Percentiles rank a stretch among this genome's conserved stretches.
phyloP scores from a whole-genome alignment of 2,329 filamentous ascomycete species.

The Rutstroemia sp. region DNA sequence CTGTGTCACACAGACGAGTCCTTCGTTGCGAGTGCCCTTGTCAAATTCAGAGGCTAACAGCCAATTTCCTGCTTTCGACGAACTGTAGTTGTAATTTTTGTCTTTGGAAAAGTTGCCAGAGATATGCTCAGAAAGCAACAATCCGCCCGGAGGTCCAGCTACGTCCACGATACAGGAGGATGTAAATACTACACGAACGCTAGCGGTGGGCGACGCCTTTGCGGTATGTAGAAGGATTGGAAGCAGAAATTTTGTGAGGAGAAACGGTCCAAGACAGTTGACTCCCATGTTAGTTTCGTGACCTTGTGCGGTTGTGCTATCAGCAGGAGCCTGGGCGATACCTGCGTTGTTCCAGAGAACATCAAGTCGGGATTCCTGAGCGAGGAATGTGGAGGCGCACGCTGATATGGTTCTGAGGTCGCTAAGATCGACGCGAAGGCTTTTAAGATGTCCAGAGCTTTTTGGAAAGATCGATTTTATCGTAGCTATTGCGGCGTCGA shows the following conservation, averaged over 20 bases:
- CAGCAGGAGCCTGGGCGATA: conserved; percentile 26
- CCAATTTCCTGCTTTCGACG: conserved; percentile 16
- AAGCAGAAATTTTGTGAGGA: conserved; percentile 31
- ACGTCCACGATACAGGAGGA: background rate
- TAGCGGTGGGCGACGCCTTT: background rate
- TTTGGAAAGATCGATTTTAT: conserved; percentile 11
- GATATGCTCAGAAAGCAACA: background rate
- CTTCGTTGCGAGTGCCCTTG: conserved; percentile 3
- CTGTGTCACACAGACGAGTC: conserved; percentile 14
- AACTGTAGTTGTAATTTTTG: conserved; percentile 7
- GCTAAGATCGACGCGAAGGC: conserved; percentile 30
- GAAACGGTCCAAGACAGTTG: conserved; percentile 12
- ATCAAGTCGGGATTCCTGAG: conserved; percentile 30
- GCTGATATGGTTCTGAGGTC: conserved; percentile 32
- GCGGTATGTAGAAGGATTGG: conserved; percentile 26
- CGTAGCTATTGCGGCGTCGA: conserved; percentile 27
- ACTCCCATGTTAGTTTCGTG: conserved; percentile 11
- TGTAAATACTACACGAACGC: background rate
- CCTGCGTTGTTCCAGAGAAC: conserved; percentile 33
- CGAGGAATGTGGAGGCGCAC: conserved; percentile 28
- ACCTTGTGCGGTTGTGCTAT: conserved; percentile 7
- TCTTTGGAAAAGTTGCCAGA: background rate
- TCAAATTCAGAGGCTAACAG: conserved; percentile 13
- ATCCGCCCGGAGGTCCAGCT: background rate
- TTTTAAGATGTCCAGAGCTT: conserved; percentile 21